Conservation (phyloP, 805 yeast species). For the Teunomyces panamensis region DNA sequence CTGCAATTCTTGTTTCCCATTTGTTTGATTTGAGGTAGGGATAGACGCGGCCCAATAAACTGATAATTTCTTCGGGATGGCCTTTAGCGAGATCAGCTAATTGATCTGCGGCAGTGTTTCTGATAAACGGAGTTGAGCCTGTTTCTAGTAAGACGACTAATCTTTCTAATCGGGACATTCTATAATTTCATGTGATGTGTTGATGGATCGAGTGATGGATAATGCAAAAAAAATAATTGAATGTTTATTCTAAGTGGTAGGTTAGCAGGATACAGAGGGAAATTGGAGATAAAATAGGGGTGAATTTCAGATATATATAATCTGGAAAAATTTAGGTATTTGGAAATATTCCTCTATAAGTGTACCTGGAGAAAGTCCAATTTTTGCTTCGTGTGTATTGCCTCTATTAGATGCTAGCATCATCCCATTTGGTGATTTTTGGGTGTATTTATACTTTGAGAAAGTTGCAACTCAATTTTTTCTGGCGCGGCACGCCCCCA, state of each 20-base stretch:
- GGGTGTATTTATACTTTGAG: constrained; percentile 13
- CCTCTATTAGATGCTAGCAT: not conserved
- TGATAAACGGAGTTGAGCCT: constrained; percentile 88
- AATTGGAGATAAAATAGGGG: no score
- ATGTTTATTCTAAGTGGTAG: not conserved
- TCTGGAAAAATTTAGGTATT: not conserved
- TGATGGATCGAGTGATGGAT: not conserved
- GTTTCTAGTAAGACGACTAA: constrained; percentile 73
- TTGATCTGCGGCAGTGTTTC: constrained; percentile 97
- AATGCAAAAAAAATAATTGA: not conserved
- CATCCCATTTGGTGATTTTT: constrained; percentile 14
- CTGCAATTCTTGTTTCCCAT: constrained; percentile 96
- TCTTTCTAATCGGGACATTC: constrained; percentile 52
- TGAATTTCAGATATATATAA: not conserved
- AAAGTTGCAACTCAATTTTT: constrained; percentile 7
- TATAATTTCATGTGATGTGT: not conserved
- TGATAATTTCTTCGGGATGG: constrained; percentile 89
- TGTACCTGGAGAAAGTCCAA: not conserved
- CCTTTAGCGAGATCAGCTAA: constrained; percentile 88
- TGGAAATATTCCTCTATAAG: not conserved
- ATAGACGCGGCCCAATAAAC: constrained; percentile 80
- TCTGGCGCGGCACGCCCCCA: constrained; percentile 2
- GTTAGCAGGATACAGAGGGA: not conserved
- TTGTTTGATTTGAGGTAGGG: constrained; percentile 79
- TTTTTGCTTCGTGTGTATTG: constrained; percentile 3